These are phyloP conservation scores for Magnolia changhungtana DNA, from an alignment of 164 flowering plant genomes.

Conservation along the genomic window DNA sequence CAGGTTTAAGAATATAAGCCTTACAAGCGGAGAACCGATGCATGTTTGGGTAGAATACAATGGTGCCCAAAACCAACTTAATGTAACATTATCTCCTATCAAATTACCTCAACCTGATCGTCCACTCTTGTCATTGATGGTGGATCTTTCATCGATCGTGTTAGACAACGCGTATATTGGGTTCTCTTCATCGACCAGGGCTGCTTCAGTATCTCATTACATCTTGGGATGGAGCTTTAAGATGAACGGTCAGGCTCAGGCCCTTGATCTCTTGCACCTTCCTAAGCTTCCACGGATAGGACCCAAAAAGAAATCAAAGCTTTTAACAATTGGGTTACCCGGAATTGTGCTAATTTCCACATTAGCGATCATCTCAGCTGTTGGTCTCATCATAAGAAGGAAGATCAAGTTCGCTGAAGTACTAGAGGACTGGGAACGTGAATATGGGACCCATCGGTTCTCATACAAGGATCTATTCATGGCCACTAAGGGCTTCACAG, in stretches of 20 bases:
- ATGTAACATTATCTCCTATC: constrained; percentile 18
- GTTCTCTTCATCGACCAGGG: constrained; percentile 10
- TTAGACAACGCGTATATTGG: constrained; percentile 13
- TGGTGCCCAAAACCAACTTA: constrained; percentile 9
- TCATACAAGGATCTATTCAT: constrained; percentile 9
- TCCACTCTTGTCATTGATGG: constrained; percentile 12
- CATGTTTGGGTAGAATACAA: constrained; percentile 20
- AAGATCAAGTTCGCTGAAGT: constrained; percentile 12
- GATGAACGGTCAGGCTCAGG: constrained; percentile 13
- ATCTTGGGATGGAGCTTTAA: constrained; percentile 22
- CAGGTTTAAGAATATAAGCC: constrained; percentile 13
- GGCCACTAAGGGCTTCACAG: constrained; percentile 15
- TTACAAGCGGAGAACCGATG: constrained; percentile 24
- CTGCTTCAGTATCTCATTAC: constrained; percentile 5
- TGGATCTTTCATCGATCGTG: constrained; percentile 7
- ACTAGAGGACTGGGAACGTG: neutral
- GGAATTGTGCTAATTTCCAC: neutral
- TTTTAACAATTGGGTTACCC: constrained; percentile 3
- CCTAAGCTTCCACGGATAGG: constrained; percentile 9
- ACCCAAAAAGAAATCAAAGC: constrained; percentile 1
- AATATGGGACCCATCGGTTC: constrained; percentile 14
- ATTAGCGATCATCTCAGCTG: neutral
- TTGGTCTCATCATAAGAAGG: constrained; percentile 6
- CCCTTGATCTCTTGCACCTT: constrained; percentile 7
- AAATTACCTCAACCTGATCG: constrained; percentile 2